Evolutionary conservation across 441 rosid species (phyloP).

Genomic region (Erodium moschatum): DNA sequence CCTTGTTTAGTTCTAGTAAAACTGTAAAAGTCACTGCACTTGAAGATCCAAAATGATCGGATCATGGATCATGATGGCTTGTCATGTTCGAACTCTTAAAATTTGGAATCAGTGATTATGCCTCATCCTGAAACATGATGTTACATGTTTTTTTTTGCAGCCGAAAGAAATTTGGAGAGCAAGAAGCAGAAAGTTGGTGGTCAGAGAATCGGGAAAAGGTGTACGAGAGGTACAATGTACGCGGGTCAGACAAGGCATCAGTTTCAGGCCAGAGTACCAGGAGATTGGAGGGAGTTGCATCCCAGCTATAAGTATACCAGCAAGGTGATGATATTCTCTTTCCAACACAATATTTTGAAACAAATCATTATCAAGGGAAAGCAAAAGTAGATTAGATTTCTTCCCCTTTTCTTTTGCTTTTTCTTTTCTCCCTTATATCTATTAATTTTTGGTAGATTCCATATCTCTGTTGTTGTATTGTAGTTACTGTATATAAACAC

Average conservation of each 20-base stretch:
- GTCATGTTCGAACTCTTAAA: too few relatives aligned
- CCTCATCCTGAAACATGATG: too few relatives aligned
- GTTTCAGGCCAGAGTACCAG: constrained; percentile 45
- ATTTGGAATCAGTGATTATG: too few relatives aligned
- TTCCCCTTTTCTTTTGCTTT: background rate
- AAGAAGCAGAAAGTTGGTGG: constrained; percentile 98
- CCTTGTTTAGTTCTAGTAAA: too few relatives aligned
- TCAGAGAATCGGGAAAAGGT: constrained; percentile 91
- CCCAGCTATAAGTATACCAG: constrained; percentile 25
- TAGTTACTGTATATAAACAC: background rate
- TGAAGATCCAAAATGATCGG: background rate
- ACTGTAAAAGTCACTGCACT: too few relatives aligned
- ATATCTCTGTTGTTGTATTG: background rate
- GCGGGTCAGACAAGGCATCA: constrained; percentile 31
- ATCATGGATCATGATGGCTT: too few relatives aligned
- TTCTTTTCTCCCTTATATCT: too few relatives aligned
- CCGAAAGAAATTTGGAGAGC: constrained; percentile 89
- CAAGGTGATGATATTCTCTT: too few relatives aligned
- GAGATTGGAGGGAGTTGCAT: constrained; percentile 56
- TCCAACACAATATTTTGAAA: too few relatives aligned
- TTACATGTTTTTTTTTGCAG: too few relatives aligned
- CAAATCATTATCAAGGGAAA: constrained; percentile 12
- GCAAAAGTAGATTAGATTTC: constrained; percentile 11
- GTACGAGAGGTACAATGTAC: constrained; percentile 66
- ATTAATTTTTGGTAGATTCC: too few relatives aligned